Conservation (phyloP, 2,329 filamentous ascomycete species). For the Colletotrichum tamarilloi region DNA sequence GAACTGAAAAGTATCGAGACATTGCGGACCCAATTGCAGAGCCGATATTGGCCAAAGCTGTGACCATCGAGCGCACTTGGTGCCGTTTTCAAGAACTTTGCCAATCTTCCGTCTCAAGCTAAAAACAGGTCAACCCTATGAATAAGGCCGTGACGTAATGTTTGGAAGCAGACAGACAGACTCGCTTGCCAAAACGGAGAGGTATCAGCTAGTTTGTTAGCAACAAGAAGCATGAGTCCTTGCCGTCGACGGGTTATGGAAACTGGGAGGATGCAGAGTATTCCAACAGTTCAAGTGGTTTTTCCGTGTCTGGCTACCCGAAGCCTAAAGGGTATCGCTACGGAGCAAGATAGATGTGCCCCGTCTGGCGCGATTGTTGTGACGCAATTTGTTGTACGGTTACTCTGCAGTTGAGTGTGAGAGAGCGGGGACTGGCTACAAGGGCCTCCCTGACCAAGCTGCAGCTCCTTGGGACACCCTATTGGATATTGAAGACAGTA, state of each 20-base stretch:
- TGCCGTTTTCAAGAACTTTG: conserved; percentile 31
- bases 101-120: conserved; percentile 27
- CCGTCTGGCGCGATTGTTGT: conserved; percentile 28
- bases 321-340: not conserved
- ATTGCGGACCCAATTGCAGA: conserved; percentile 14
- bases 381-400: conserved; percentile 33
- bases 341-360: conserved; percentile 1
- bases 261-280: no score
- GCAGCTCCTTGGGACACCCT: not conserved
- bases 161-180: not conserved
- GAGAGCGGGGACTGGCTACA: conserved; percentile 15
- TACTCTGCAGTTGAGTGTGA: conserved; percentile 14
- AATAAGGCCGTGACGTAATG: conserved; percentile 26
- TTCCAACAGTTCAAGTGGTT: no score
- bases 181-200: not conserved
- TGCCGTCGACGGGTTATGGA: no score
- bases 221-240: not conserved
- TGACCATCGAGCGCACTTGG: conserved; percentile 8
- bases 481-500: conserved; percentile 15
- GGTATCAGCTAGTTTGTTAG: not conserved
- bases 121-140: conserved; percentile 13
- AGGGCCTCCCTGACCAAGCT: conserved; percentile 17
- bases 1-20: conserved; percentile 15
- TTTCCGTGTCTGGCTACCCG: not conserved
- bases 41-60: conserved; percentile 7